Base-by-base conservation (phyloP, 495 filamentous ascomycete species). In the Penicillium pancosmium region DNA sequence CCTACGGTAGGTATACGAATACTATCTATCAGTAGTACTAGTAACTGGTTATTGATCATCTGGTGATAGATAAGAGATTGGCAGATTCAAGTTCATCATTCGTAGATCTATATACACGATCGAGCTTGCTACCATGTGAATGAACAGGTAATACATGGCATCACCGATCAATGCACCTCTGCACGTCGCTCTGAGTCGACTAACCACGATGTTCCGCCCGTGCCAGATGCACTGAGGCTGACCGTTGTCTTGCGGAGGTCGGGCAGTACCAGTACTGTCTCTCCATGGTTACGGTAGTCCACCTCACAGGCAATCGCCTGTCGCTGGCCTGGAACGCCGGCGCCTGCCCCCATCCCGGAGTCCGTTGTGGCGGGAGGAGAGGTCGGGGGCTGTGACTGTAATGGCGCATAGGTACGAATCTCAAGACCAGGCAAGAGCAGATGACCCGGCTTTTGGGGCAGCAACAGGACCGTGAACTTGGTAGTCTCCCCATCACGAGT, bases 371-470 rank as follows among this genome's bases (percentile, higher is more conserved):
- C 43, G 5, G 66, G 54, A 6, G 66, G 54, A 13, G 69, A 60
- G 21, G 63, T 38, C 46, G 66, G 53, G 18, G 57, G 35, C 54
- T 59, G 59, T 43, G 70, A 57, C 31, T 18, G 54, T 15, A 58
- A 51, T 19, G 74, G 73, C 16, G 85, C 71, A 61, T 71, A 74
- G 25, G 84, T 81, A 52, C 86, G 83, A 31, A 97, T 88, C 48
- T 96, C 92, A 13, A 97, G 78, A 15, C 73, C 81, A 0, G 93
- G 93, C n/a, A 90, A 82, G 1, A 88, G 80, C 15, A 93, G 70
- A 66, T 85, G 84, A 10, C 94, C 94, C 35, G 89, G 78, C 55
- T 87, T 83, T 56, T 96, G 78, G 27, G 94, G 93, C 2, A 97
- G 79, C 3, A 97, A 72, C 55, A 95, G 76, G 21, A 97, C 69